Evolutionary conservation across 805 yeast genomes (phyloP).

Genomic region (Suhomyces sp.): DNA sequence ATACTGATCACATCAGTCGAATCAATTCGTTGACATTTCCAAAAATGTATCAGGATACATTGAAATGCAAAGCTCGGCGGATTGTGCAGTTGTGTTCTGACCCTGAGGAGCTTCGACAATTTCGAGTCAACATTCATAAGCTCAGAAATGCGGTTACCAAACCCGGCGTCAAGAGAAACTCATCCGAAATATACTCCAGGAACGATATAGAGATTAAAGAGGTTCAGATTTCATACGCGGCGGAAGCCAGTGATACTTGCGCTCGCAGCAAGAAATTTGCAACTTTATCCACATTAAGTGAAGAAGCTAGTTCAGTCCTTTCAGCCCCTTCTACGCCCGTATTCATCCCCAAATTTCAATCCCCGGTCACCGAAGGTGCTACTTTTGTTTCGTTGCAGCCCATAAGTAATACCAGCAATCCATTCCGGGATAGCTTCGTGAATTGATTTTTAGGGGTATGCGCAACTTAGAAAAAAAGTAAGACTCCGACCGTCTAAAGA

Average conservation of each 20-base stretch:
- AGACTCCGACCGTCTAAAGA: neutral
- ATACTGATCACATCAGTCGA: constrained; percentile 15
- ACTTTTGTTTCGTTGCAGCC: neutral
- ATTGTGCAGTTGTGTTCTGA: constrained; percentile 30
- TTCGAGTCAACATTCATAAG: constrained; percentile 40
- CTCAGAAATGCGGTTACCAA: constrained; percentile 41
- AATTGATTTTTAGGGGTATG: neutral
- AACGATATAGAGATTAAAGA: neutral
- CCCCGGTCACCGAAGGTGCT: neutral
- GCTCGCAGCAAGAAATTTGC: neutral
- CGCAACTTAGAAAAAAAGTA: neutral
- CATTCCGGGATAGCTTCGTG: neutral
- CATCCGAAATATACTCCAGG: constrained; percentile 1
- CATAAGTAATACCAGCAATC: neutral
- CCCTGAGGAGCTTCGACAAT: constrained; percentile 31
- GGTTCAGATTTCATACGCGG: neutral
- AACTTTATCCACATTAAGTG: neutral
- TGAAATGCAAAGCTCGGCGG: constrained; percentile 35
- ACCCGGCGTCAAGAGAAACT: constrained; percentile 29
- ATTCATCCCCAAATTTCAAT: neutral
- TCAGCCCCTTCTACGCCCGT: neutral
- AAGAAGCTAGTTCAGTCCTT: neutral
- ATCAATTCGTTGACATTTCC: constrained; percentile 11
- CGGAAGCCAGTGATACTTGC: neutral
- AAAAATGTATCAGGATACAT: constrained; percentile 23